Evolutionary conservation across 768 basidiomycete species (phyloP).

Genomic region (Suillus placidus): DNA sequence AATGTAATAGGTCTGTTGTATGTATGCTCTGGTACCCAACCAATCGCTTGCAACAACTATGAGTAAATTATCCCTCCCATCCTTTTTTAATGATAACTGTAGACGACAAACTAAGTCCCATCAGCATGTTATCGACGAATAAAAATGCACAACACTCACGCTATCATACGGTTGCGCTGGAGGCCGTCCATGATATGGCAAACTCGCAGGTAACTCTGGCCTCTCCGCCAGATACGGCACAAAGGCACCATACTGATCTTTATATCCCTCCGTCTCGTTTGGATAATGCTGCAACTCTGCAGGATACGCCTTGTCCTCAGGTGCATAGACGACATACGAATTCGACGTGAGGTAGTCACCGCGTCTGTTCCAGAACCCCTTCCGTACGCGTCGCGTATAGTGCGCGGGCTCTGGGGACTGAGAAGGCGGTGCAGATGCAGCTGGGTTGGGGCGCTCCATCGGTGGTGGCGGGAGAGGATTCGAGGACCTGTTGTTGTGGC

Average conservation of each 20-base stretch:
- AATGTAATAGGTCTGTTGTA: not conserved
- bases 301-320: constrained; percentile 56
- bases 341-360: constrained; percentile 67
- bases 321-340: constrained; percentile 68
- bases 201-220: constrained; percentile 62
- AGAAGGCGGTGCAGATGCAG: constrained; percentile 28
- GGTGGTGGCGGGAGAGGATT: constrained; percentile 36
- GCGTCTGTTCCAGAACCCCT: constrained; percentile 74
- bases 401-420: constrained; percentile 35
- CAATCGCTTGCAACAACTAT: not conserved
- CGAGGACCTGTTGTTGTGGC: not conserved
- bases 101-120: constrained; percentile 41
- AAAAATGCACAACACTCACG: constrained; percentile 34
- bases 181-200: constrained; percentile 57
- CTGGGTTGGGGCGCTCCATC: constrained; percentile 25
- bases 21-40: not conserved
- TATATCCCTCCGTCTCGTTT: constrained; percentile 52
- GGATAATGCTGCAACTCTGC: constrained; percentile 65
- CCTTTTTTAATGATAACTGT: constrained; percentile 33
- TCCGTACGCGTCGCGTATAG: constrained; percentile 43
- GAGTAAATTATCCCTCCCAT: not conserved
- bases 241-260: constrained; percentile 52
- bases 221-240: constrained; percentile 44
- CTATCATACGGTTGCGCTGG: constrained; percentile 60
- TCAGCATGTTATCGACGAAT: not conserved